phyloP scores from a whole-genome alignment of 106 monocot species.

The Dioscorea alata region DNA sequence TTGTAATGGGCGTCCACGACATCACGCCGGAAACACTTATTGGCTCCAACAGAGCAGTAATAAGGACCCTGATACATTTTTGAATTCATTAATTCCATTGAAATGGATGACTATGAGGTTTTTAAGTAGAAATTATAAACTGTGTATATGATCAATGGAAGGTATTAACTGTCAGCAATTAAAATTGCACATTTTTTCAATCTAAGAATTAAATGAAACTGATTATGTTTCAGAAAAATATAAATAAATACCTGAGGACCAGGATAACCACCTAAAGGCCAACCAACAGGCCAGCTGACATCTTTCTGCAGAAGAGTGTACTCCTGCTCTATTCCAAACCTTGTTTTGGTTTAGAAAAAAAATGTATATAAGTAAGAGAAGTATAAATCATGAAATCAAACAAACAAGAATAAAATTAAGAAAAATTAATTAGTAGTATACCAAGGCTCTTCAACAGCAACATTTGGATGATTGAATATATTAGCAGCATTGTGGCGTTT shows the following conservation, averaged over 20 bases:
- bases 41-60: conserved; percentile 53
- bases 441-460: conserved; percentile 54
- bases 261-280: conserved; percentile 82
- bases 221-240: no score
- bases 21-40: conserved; percentile 65
- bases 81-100: no score
- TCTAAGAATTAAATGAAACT: no score
- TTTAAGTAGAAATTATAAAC: no score
- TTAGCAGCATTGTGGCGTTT: conserved; percentile 53
- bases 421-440: neutral
- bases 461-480: conserved; percentile 49
- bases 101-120: no score
- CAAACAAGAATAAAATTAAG: no score
- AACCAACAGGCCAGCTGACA: conserved; percentile 78
- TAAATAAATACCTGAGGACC: conserved; percentile 57
- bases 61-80: conserved; percentile 47
- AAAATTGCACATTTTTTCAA: no score
- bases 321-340: conserved; percentile 89
- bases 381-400: no score
- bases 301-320: conserved; percentile 84
- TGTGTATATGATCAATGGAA: no score
- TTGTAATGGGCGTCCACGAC: conserved; percentile 72
- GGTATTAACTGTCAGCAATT: no score
- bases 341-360: conserved; percentile 8
- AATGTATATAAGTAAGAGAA: no score